Conservation (phyloP, 257 asterid genomes). For the Solanum pinnatisectum region DNA sequence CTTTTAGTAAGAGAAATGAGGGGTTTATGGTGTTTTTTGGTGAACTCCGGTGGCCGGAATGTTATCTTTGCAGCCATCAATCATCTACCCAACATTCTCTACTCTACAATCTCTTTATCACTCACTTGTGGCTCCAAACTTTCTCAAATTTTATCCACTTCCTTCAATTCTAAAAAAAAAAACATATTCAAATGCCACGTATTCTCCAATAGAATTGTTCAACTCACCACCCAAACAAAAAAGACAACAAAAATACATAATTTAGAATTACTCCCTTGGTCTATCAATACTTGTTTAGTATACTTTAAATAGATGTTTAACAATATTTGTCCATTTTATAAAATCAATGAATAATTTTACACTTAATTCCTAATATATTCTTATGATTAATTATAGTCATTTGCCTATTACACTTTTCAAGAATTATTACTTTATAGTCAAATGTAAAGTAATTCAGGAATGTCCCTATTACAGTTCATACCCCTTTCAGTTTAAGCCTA, state of each 20-base stretch:
- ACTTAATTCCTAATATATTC: no score
- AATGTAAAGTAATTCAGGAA: neutral
- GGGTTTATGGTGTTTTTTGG: slow-evolving; percentile 6
- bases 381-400: no score
- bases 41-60: slow-evolving; percentile 35
- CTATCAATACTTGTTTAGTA: no score
- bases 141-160: neutral
- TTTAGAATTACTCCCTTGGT: no score
- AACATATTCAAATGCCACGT: neutral
- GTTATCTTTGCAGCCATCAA: slow-evolving; percentile 43
- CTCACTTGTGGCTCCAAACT: neutral
- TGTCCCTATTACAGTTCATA: neutral
- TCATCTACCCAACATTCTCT: neutral
- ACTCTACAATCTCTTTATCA: neutral
- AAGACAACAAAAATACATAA: no score
- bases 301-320: no score
- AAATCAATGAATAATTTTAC: no score
- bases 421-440: neutral
- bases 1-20: slow-evolving; percentile 15
- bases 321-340: no score
- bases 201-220: neutral
- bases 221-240: neutral
- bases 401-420: no score
- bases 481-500: no score
- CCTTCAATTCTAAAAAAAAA: neutral